Evolutionary conservation across 23 red algal species (phyloP), one percentile per base, ranked within the genome.

Genomic region (Gracilaria caudata): DNA sequence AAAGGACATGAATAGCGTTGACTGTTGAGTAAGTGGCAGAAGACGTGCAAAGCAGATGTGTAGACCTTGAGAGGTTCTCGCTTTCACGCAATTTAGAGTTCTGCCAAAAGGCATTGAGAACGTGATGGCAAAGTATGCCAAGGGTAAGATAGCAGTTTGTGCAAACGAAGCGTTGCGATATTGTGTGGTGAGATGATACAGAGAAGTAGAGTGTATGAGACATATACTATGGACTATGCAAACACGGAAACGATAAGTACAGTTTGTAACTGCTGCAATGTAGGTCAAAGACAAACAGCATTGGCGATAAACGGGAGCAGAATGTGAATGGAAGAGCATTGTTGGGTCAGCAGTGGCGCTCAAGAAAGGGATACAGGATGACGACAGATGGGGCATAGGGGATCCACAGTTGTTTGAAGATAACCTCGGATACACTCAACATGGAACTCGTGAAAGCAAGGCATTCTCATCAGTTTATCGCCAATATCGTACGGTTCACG

Each of bases 371-470:
- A 75, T n/a, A 89, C 85, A 45, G 85, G 85, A 39, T 89, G 85
- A 13, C 85, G 85, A 77, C 85, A 89, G 45, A 89, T 78, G 5
- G 85, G 85, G 43, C 85, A 89, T 12, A 89, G 54, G 6, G 85
- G 85, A 17, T 56, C 72, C 17, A 75, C 71, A 57, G 72, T 79
- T 30, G 85, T 57, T 9, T 89, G 64, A 19, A 89, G 74, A 40
- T 89, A 89, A 34, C 79, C 85, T 23, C 85, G 28, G 21, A 89
- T 89, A 49, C 85, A 89, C n/a, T 77, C 68, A 5, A 54, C 55
- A 56, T 89, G 85, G 46, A 74, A 89, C 19, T 89, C 85, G 33
- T 89, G 85, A 58, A 89, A 89, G 61, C 85, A 89, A 13, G 85
- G 85, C 51, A 89, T 53, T 34, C 71, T 78, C 85, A 89, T 78